A percentile compares a stretch with the other conserved stretches of the same genome.
phyloP scores from a whole-genome alignment of 208 protist genomes.

The Novymonas esmeraldas region DNA sequence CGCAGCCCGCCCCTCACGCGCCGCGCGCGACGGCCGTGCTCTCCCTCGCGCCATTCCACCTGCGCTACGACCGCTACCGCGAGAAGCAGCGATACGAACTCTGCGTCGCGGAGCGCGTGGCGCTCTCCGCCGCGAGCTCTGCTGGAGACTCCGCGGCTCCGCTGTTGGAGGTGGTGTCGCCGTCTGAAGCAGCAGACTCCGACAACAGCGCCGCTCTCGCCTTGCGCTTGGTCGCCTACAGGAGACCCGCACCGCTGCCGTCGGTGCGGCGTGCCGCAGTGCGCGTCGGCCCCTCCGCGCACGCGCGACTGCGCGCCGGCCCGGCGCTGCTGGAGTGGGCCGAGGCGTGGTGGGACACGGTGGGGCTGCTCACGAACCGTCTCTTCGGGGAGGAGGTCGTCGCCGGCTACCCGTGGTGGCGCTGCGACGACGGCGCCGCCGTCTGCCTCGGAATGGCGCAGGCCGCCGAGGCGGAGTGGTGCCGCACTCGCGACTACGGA shows the following conservation, averaged over 20 bases:
- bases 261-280: constrained; percentile 10
- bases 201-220: constrained; percentile 6
- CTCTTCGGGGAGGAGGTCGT: constrained; percentile 28
- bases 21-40: constrained; percentile 9
- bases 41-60: constrained; percentile 15
- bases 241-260: constrained; percentile 21
- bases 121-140: neutral
- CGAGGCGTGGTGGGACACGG: constrained; percentile 32
- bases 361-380: constrained; percentile 22
- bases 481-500: neutral
- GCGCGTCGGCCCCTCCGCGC: constrained; percentile 8
- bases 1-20: neutral
- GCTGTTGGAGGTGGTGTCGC: constrained; percentile 6
- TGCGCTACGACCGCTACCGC: constrained; percentile 13
- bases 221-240: constrained; percentile 13
- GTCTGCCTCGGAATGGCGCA: neutral
- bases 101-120: constrained; percentile 2
- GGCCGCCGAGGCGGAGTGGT: constrained; percentile 5
- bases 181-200: neutral
- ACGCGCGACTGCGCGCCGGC: constrained; percentile 5
- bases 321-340: constrained; percentile 21
- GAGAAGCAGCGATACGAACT: constrained; percentile 29
- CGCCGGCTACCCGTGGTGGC: constrained; percentile 26
- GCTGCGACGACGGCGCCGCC: neutral
- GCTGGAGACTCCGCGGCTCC: neutral